A percentile compares a stretch with the other conserved stretches of the same genome.
Evolutionary conservation across 495 filamentous ascomycete species (phyloP).

Genomic region (Patellaria atrata): DNA sequence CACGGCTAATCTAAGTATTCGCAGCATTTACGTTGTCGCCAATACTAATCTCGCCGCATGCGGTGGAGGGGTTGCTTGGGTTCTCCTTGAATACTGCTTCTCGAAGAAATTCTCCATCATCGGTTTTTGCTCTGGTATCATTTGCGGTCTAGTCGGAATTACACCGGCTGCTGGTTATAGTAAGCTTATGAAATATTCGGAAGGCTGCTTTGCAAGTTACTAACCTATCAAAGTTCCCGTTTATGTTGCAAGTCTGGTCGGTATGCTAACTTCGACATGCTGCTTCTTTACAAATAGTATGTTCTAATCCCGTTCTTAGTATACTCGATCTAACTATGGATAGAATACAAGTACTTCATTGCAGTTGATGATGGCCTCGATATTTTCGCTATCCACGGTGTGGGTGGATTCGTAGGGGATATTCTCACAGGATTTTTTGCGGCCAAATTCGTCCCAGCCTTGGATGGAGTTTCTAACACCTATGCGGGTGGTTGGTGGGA

Average conservation of each 20-base stretch:
- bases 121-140: conserved; percentile 18
- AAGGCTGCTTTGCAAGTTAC: no score
- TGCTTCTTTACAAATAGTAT: conserved; percentile 9
- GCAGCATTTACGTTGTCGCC: conserved; percentile 16
- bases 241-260: conserved; percentile 13
- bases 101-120: conserved; percentile 17
- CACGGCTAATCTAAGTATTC: conserved; percentile 14
- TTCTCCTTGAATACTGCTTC: conserved; percentile 15
- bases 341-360: conserved; percentile 18
- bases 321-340: not conserved
- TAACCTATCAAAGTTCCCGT: conserved; percentile 16
- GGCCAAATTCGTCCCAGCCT: conserved; percentile 11
- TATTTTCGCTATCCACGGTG: conserved; percentile 21
- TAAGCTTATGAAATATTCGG: no score
- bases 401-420: conserved; percentile 18
- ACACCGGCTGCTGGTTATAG: conserved; percentile 16
- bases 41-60: conserved; percentile 21
- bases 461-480: conserved; percentile 12
- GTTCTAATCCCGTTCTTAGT: not conserved
- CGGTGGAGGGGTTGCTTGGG: conserved; percentile 18
- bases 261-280: conserved; percentile 8
- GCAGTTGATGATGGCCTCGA: conserved; percentile 20
- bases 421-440: conserved; percentile 20
- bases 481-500: conserved; percentile 17
- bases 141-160: conserved; percentile 15